These are phyloP conservation scores for Globisporangium megalacanthum DNA, from an alignment of 352 stramenopile genomes.

Conservation along the genomic window DNA sequence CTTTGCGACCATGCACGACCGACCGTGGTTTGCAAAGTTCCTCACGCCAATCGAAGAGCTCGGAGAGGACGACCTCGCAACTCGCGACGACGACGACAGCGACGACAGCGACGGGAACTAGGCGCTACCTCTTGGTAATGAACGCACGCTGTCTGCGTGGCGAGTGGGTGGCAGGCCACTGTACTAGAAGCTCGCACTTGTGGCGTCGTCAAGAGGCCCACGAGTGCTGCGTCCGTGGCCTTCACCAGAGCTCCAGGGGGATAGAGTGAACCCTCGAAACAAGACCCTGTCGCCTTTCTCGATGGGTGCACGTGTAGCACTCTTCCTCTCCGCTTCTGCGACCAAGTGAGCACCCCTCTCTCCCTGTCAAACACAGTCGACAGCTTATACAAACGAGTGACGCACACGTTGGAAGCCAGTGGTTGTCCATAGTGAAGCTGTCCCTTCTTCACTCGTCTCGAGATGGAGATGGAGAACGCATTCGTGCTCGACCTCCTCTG, in stretches of 20 bases:
- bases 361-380: no score
- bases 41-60: conserved; percentile 32
- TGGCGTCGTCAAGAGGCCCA: no score
- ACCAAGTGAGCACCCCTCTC: no score
- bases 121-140: no score
- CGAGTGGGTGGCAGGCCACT: no score
- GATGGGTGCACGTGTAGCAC: background rate
- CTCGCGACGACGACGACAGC: conserved; percentile 7
- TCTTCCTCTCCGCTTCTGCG: no score
- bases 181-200: no score
- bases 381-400: background rate
- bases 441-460: background rate
- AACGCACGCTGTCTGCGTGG: background rate
- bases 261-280: background rate
- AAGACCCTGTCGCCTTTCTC: background rate
- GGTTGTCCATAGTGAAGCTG: background rate
- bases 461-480: conserved; percentile 10
- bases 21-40: conserved; percentile 58
- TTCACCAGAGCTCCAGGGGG: no score
- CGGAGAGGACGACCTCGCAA: conserved; percentile 10
- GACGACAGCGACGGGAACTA: background rate
- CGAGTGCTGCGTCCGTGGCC: background rate
- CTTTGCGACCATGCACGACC: conserved; percentile 48
- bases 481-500: conserved; percentile 25
- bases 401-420: no score